phyloP scores from a whole-genome alignment of 345 rosid genomes.

The Cardamine resedifolia region DNA sequence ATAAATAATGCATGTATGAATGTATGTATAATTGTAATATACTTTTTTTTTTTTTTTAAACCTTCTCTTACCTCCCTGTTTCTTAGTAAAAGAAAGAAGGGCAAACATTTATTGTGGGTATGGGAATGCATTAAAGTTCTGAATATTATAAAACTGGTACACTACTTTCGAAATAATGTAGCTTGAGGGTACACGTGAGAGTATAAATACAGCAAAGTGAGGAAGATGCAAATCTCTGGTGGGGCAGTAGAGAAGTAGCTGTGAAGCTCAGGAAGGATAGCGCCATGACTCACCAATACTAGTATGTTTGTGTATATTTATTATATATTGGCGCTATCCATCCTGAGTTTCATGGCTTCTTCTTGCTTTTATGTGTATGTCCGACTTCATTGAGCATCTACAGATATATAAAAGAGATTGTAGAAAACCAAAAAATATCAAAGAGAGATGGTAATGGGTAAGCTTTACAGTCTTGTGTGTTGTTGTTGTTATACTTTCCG shows the following conservation, averaged over 20 bases:
- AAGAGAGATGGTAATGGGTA: background rate
- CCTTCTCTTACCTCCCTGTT: background rate
- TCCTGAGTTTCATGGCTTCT: slow-evolving; percentile 36
- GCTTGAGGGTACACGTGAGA: background rate
- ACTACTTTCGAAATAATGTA: background rate
- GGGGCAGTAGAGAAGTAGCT: slow-evolving; percentile 25
- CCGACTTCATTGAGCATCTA: background rate
- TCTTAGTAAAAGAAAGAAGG: background rate
- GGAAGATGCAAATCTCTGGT: slow-evolving; percentile 12
- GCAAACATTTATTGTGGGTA: slow-evolving; percentile 20
- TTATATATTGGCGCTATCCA: slow-evolving; percentile 37
- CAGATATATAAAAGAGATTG: background rate
- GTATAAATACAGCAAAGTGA: slow-evolving; percentile 17
- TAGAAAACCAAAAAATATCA: no score
- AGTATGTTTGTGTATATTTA: background rate
- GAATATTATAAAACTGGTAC: slow-evolving; percentile 6
- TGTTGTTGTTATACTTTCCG: no score
- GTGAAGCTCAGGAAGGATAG: slow-evolving; percentile 39
- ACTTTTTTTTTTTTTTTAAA: no score
- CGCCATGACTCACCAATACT: slow-evolving; percentile 4
- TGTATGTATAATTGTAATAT: no score
- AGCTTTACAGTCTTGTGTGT: no score
- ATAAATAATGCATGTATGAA: background rate
- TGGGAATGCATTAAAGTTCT: slow-evolving; percentile 12
- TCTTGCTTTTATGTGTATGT: slow-evolving; percentile 11